Conservation (phyloP, 2,329 filamentous ascomycete species). For the Pseudogymnoascus sp. region DNA sequence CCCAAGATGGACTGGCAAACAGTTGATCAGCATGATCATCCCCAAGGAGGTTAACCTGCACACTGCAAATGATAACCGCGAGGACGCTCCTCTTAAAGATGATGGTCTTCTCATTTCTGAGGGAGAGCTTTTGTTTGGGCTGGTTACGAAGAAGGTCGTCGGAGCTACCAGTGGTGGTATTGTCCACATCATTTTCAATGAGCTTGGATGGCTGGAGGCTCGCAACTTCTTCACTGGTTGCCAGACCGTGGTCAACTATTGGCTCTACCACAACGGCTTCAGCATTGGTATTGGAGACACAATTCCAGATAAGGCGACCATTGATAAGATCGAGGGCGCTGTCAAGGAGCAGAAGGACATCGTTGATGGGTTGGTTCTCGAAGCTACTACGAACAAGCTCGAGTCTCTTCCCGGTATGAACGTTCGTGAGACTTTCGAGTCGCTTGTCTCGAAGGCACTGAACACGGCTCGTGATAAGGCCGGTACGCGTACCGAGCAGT, state of each 20-base stretch:
- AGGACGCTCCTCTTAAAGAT: constrained; percentile 61
- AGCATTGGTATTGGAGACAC: constrained; percentile 98
- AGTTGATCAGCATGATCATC: constrained; percentile 90
- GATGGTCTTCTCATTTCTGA: constrained; percentile 76
- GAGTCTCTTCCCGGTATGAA: constrained; percentile 98
- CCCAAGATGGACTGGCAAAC: constrained; percentile 96
- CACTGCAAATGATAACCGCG: constrained; percentile 53
- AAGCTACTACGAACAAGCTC: constrained; percentile 78
- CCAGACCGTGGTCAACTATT: constrained; percentile 93
- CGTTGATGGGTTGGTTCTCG: constrained; percentile 66
- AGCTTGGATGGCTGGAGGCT: constrained; percentile 76
- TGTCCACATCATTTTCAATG: constrained; percentile 93
- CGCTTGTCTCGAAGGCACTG: constrained; percentile 86
- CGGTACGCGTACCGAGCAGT: constrained; percentile 84
- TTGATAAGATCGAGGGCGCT: constrained; percentile 74
- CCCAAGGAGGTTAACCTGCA: constrained; percentile 79
- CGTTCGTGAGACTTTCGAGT: constrained; percentile 95
- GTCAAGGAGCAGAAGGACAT: constrained; percentile 77
- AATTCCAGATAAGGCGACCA: constrained; percentile 81
- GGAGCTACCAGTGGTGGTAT: constrained; percentile 87
- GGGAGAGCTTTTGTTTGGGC: constrained; percentile 83
- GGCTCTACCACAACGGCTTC: constrained; percentile 92
- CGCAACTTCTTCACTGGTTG: constrained; percentile 95
- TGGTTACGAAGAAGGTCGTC: constrained; percentile 89
- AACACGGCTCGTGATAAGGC: constrained; percentile 96